Evolutionary conservation across 177 flowering plant genomes (phyloP).

Genomic region (Vitis hybrid): DNA sequence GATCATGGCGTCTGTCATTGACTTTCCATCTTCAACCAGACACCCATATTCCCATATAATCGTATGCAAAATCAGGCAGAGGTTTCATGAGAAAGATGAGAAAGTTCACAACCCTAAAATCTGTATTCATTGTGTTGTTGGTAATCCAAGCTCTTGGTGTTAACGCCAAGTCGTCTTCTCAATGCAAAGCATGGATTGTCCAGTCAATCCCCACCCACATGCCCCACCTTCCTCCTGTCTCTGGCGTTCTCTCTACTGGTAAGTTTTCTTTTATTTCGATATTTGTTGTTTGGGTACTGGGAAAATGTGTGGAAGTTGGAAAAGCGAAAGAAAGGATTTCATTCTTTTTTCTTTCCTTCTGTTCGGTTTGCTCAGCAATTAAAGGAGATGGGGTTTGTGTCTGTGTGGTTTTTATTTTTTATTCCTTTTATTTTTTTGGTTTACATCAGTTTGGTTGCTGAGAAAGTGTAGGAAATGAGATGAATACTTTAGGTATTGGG

Average conservation of each 20-base stretch:
- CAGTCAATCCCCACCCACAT: conserved; percentile 93
- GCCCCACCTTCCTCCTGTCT: conserved; percentile 69
- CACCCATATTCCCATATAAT: no score
- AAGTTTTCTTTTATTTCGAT: background rate
- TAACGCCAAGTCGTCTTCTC: conserved; percentile 5
- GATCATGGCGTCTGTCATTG: no score
- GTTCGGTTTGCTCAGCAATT: no score
- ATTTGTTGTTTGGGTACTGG: background rate
- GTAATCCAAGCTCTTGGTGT: conserved; percentile 5
- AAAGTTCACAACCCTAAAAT: background rate
- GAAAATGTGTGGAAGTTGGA: background rate
- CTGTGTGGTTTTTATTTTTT: background rate
- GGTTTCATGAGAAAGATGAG: conserved; percentile 3
- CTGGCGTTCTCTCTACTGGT: conserved; percentile 88
- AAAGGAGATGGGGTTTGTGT: no score
- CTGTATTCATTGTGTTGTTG: background rate
- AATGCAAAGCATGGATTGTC: conserved; percentile 90
- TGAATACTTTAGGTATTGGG: no score
- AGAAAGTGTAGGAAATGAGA: no score
- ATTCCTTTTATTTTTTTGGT: no score
- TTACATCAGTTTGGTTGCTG: no score
- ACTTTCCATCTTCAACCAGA: no score
- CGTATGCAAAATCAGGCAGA: background rate
- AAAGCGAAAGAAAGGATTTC: background rate
- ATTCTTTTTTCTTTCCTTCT: background rate